Evolutionary conservation across 1,284 basidiomycete genomes (phyloP).

Genomic region (Cutaneotrichosporon spelunceum): DNA sequence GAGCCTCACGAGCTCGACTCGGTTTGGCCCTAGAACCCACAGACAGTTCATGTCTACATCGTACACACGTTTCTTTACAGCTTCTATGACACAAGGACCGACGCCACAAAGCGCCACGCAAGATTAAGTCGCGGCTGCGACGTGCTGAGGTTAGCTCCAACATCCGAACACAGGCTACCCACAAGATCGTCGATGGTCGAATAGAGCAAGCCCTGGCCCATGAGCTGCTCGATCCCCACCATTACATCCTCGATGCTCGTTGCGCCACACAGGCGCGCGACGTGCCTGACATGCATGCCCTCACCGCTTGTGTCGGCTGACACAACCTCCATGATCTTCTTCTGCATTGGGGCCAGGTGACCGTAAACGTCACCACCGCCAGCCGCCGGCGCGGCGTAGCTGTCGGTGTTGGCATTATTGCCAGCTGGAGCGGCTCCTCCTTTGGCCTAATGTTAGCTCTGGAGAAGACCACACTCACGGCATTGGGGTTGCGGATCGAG

Average conservation of each 20-base stretch:
- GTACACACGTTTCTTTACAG: slow-evolving; percentile 7
- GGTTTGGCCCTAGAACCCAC: background rate
- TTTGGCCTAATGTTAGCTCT: slow-evolving; percentile 3
- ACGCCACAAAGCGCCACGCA: background rate
- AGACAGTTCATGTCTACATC: slow-evolving; percentile 3
- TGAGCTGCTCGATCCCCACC: slow-evolving; percentile 63
- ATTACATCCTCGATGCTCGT: slow-evolving; percentile 46
- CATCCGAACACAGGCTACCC: slow-evolving; percentile 16
- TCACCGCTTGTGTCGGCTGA: slow-evolving; percentile 53
- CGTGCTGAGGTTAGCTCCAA: background rate
- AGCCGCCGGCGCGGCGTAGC: slow-evolving; percentile 36
- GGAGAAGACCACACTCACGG: background rate
- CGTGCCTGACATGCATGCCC: slow-evolving; percentile 63
- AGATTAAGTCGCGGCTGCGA: background rate
- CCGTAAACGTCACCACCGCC: slow-evolving; percentile 48
- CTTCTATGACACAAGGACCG: background rate
- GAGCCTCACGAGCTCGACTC: background rate
- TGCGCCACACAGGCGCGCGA: slow-evolving; percentile 52
- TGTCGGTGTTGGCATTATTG: slow-evolving; percentile 22
- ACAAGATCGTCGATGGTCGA: slow-evolving; percentile 63
- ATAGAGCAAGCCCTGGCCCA: slow-evolving; percentile 66
- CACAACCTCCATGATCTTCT: slow-evolving; percentile 64
- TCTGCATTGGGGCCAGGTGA: slow-evolving; percentile 62
- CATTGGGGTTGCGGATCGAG: slow-evolving; percentile 52
- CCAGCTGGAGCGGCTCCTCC: slow-evolving; percentile 6